Conservation (phyloP, 805 yeast species). For the Schwanniomyces yamadae region DNA sequence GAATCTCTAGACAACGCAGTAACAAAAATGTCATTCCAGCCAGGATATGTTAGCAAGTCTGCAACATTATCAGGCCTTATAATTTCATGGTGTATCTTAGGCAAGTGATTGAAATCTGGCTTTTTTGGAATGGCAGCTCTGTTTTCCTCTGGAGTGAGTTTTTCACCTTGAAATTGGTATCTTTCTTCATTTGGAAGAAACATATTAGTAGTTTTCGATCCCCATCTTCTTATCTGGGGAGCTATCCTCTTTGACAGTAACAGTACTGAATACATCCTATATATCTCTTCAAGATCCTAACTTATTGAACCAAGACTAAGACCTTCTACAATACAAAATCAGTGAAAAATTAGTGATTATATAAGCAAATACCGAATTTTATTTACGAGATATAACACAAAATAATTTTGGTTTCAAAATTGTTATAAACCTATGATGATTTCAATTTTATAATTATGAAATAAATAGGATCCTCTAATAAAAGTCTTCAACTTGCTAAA, state of each 20-base stretch:
- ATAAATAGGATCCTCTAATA: not conserved
- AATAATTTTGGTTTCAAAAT: not conserved
- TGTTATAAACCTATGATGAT: slow-evolving; percentile 1
- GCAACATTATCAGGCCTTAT: slow-evolving; percentile 32
- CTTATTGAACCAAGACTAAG: too few species aligned
- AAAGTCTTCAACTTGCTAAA: not conserved
- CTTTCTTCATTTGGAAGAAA: slow-evolving; percentile 29
- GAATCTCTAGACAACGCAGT: slow-evolving; percentile 28
- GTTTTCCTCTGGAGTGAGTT: slow-evolving; percentile 26
- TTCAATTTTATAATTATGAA: not conserved
- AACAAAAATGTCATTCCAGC: slow-evolving; percentile 28
- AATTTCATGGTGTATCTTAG: slow-evolving; percentile 26
- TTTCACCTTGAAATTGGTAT: slow-evolving; percentile 27
- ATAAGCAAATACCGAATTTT: not conserved
- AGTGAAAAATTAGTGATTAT: slow-evolving; percentile 1
- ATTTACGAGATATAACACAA: slow-evolving; percentile 3
- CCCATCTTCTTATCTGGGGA: slow-evolving; percentile 3
- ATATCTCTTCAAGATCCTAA: too few species aligned
- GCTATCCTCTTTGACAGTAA: too few species aligned
- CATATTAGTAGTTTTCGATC: slow-evolving; percentile 13
- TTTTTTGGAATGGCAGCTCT: slow-evolving; percentile 34
- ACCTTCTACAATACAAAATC: not conserved
- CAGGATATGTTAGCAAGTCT: slow-evolving; percentile 31
- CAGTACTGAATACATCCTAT: too few species aligned
- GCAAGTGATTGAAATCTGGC: slow-evolving; percentile 16